Evolutionary conservation across 2,329 filamentous ascomycete species (phyloP), one percentile per base, ranked within the genome.

Genomic region (Pseudogymnoascus sp.): DNA sequence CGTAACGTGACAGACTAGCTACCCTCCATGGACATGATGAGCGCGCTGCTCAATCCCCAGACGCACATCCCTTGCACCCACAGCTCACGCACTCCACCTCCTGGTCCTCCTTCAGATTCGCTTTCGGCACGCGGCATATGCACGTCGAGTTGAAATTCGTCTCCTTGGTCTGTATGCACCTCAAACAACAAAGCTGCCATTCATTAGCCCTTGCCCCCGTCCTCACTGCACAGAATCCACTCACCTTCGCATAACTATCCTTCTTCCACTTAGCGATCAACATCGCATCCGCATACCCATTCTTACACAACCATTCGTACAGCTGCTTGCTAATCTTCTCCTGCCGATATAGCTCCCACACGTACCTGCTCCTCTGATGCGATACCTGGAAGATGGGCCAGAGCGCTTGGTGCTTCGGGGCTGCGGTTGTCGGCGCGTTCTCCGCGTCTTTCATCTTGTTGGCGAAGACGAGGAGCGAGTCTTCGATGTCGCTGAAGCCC

Each of bases 191-290:
- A 46, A 99, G 79, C 90, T 95, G 72, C 35, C 33, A 62, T 19
- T 2, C 12, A 40, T 62, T 60, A 62, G 61, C 16, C 12, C 14
- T 11, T 37, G 5, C 14, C 31, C 11, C 22, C 24, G 11, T 12
- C 24, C 53, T 33, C 4, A 3, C 3, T n/a, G 40, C 2, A 12
- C 31, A 12, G 16, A 60, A 60, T 63, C 76, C 64, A 78, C 81
- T 61, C 75, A 91, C 90, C 87, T 98, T 97, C 77, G 99, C 95
- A 72, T 99, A 99, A 14, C 95, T 95, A 72, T 96, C 90, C 80
- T 99, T 99, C 85, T 99, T 99, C 95, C 95, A 99, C 79, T 99
- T 99, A 12, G 95, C 95, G 73, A 99, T 98, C 73, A 99, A 79
- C 80, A 93, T 95, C 53, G 90, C 86, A 77, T 99, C 95, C 4